Evolutionary conservation across 148 eudicot species (phyloP).

Genomic region (Fagopyrum homotropicum): DNA sequence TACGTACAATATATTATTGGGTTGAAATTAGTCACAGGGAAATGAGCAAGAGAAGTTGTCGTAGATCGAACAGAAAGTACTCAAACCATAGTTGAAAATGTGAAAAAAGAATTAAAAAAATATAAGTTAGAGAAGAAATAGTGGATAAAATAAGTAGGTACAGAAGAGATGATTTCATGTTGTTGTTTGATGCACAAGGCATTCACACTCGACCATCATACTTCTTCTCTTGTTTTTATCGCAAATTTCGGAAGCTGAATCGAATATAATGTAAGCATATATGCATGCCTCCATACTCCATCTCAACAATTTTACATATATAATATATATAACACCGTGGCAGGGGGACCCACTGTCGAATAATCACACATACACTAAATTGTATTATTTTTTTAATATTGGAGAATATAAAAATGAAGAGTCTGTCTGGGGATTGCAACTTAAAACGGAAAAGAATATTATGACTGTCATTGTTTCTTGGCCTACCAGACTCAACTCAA

Average conservation of each 20-base stretch:
- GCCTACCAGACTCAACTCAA: neutral
- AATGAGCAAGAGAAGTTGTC: neutral
- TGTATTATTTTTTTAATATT: too few relatives aligned
- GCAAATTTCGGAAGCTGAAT: neutral
- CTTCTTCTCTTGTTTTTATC: neutral
- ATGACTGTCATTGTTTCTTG: neutral
- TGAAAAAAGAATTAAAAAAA: too few relatives aligned
- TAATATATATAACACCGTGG: too few relatives aligned
- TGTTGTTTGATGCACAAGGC: conserved; percentile 11
- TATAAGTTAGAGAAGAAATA: neutral
- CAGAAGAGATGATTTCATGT: conserved; percentile 10
- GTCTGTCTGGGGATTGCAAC: neutral
- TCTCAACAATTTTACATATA: neutral
- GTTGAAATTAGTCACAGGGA: neutral
- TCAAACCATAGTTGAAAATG: conserved; percentile 10
- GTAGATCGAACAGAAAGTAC: conserved; percentile 6
- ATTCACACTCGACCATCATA: conserved; percentile 8
- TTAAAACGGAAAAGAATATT: neutral
- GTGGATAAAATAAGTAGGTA: conserved; percentile 5
- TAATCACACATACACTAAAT: too few relatives aligned
- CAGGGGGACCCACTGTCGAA: too few relatives aligned
- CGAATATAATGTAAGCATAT: conserved; percentile 4
- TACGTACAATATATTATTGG: neutral
- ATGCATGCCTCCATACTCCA: neutral
- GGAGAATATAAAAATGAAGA: too few relatives aligned